Evolutionary conservation across 1,284 basidiomycete genomes (phyloP), one percentile per base, ranked within the genome.

Genomic region (Apiotrichum veenhuisii): DNA sequence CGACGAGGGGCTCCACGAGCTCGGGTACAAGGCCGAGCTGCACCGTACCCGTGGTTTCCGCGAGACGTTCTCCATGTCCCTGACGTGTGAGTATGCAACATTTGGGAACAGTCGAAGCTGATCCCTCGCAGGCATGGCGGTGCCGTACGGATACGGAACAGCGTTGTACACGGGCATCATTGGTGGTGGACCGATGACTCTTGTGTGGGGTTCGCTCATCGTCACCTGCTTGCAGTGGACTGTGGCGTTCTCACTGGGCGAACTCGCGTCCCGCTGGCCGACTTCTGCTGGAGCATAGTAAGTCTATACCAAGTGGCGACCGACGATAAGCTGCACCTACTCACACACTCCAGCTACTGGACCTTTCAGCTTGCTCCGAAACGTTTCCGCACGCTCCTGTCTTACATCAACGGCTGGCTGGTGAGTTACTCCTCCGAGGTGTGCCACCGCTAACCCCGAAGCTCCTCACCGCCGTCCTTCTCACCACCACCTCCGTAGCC

Each of bases 371-470:
- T 61, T 7, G 59, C 59, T 9, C 59, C 59, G 5, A 54, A 45
- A 34, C 48, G 45, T 1, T 37, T 54, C 30, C 55, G 59, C 14
- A 55, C 50, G 4, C 8, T 57, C n/a, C 38, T 57, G 3, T 61
- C 59, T 8, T 61, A 61, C 46, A 52, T 61, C 55, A 57, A 57
- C 45, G 59, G 59, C 1, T 61, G 59, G 59, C 41, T 61, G 33
- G 30, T 50, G 26, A 15, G 37, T 40, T 2, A 10, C 18, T 10
- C 11, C 11, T 9, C 5, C 10, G 14, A 8, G 2, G 9, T 3
- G 18, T 22, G 23, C 14, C 5, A 20, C 20, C 27, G 17, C 8
- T 27, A 30, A 5, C 10, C 22, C 5, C 25, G 27, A 17, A 37
- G 50, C 50, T 60, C 15, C 52, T 60, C 12, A 60, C 58, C 1